Conservation (phyloP, 1,139 yeast genomes). For the Candida dubliniensis region DNA sequence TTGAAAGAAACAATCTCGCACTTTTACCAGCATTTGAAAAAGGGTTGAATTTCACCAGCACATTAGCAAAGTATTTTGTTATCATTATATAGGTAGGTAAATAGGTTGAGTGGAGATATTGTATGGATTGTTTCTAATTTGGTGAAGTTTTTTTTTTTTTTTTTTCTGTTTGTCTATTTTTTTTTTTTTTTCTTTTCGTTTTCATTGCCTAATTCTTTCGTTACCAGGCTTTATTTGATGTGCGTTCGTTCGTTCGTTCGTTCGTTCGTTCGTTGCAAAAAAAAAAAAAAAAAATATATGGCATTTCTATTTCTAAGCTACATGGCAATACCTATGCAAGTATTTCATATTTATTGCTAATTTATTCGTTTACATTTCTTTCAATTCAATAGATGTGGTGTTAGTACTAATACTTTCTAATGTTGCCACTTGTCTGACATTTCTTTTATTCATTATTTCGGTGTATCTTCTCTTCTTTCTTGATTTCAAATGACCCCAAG, state of each 20-base stretch:
- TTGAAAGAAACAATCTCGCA: constrained; percentile 76
- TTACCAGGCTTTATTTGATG: not conserved
- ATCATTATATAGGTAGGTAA: constrained; percentile 49
- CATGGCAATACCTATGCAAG: not conserved
- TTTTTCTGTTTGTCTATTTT: no score
- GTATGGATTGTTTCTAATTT: not conserved
- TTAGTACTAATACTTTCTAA: not conserved
- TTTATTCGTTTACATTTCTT: not conserved
- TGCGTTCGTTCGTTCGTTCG: not conserved
- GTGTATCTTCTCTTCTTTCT: constrained; percentile 26
- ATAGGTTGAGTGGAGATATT: not conserved
- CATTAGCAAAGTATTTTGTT: constrained; percentile 79
- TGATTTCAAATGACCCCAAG: constrained; percentile 32
- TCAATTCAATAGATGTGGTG: not conserved
- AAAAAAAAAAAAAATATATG: not conserved
- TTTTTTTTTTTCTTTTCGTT: constrained; percentile 2
- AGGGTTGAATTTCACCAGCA: constrained; percentile 79
- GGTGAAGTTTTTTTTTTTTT: constrained; percentile 6
- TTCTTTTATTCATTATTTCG: constrained; percentile 25
- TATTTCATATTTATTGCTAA: not conserved
- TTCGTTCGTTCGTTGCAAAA: not conserved
- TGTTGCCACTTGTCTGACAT: not conserved
- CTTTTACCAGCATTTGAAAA: constrained; percentile 72
- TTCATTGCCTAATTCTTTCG: not conserved
- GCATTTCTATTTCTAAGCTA: not conserved